Base-by-base conservation (phyloP, 1,139 yeast genomes). In the Yamadazyma dendronema region DNA sequence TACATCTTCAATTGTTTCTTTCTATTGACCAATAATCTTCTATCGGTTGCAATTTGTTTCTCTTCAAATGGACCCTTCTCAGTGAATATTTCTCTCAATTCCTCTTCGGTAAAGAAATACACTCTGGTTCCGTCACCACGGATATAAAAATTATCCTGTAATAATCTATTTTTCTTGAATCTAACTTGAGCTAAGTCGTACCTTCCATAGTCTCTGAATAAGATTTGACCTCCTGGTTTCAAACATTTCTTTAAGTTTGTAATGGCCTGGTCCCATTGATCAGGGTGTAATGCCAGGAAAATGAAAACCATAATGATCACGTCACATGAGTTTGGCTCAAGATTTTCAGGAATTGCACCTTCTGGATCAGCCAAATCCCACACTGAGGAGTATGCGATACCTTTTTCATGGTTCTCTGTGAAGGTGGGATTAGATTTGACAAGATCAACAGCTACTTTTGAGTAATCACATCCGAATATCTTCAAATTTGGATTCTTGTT, bases 81-180 rank as follows among this genome's bases (percentile, higher is more conserved):
- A 27, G 86, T 77, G 59, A 92, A 92, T 8, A 90, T 86, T 30
- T 76, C 68, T 44, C 86, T 72, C 42, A 90, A 65, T 61, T 92
- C 97, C 40, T 90, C 95, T 56, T 90, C 97, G 2, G 96, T 88
- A 66, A 92, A 92, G 64, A 92, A 92, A 60, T 92, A 92, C 10
- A 94, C 98, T 50, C 98, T 73, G 1, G 99, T 92, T 35, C 98
- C 98, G 57, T 92, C 99, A 28, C 99, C 99, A 54, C 99, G 77
- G 29, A 90, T 88, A 61, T 92, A 92, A 56, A 92, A 92, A 60
- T 92, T 90, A 39, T 92, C 97, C 39, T 88, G 96, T 41, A 92
- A 61, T 31, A 88, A 65, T 52, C 98, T 76, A 32, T 87, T 85
- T 57, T 86, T 87, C 61, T 92, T 94, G 68, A 92, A 89, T 51